Evolutionary conservation across 2,329 filamentous ascomycete genomes (phyloP).

Genomic region (Fusarium sp.): DNA sequence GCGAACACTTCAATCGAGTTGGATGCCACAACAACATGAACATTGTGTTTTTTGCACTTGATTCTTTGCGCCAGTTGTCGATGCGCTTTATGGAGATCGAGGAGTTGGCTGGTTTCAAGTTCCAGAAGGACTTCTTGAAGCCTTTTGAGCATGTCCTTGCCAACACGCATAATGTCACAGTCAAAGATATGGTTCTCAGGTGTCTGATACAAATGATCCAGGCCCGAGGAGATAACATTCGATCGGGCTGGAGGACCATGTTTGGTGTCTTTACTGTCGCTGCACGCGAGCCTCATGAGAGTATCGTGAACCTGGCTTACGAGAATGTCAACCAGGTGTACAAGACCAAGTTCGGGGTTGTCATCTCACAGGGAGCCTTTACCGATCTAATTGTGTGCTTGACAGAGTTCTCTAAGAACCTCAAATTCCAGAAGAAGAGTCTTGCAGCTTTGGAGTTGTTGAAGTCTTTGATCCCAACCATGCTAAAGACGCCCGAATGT

Average conservation of each 20-base stretch:
- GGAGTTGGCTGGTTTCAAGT: conserved; percentile 98
- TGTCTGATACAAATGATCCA: conserved; percentile 99
- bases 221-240: conserved; percentile 94
- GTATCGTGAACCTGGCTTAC: conserved; percentile 95
- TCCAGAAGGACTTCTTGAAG: conserved; percentile 99
- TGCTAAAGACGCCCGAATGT: conserved; percentile 96
- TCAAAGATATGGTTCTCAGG: conserved; percentile 97
- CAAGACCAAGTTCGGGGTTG: conserved; percentile 93
- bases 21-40: conserved; percentile 97
- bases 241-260: conserved; percentile 99
- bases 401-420: conserved; percentile 99
- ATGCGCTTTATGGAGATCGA: conserved; percentile 99
- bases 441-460: conserved; percentile 95
- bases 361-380: conserved; percentile 96
- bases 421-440: conserved; percentile 98
- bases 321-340: conserved; percentile 98
- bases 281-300: conserved; percentile 92
- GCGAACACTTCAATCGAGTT: conserved; percentile 97
- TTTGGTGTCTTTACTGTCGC: conserved; percentile 98
- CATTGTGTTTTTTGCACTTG: conserved; percentile 97
- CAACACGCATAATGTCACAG: conserved; percentile 89
- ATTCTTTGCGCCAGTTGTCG: conserved; percentile 93
- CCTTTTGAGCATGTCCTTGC: conserved; percentile 98
- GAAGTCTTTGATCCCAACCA: conserved; percentile 92
- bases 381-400: conserved; percentile 96